phyloP scores from a whole-genome alignment of 106 monocot species.

The Chionographis japonica region DNA sequence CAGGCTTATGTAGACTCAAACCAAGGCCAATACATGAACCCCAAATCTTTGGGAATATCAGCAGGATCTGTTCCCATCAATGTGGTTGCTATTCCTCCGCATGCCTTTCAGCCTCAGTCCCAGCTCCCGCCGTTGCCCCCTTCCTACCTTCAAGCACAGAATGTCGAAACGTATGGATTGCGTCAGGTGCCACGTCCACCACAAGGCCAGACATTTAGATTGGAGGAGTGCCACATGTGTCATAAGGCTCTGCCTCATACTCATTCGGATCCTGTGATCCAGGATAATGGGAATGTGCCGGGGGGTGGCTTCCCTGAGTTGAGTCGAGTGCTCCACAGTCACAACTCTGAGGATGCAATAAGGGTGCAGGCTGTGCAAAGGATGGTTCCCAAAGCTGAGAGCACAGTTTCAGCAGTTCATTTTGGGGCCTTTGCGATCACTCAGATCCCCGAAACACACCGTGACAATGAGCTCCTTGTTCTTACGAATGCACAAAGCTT shows the following conservation, averaged over 20 bases:
- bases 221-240: constrained; percentile 48
- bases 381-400: constrained; percentile 8
- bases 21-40: constrained; percentile 12
- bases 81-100: not conserved
- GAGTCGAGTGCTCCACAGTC: too few relatives aligned
- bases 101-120: too few relatives aligned
- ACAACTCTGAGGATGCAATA: too few relatives aligned
- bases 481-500: constrained; percentile 8
- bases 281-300: too few relatives aligned
- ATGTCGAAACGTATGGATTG: constrained; percentile 6
- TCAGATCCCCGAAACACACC: constrained; percentile 10
- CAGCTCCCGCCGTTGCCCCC: not conserved
- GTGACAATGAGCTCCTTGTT: constrained; percentile 11
- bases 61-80: not conserved
- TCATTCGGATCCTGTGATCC: constrained; percentile 46
- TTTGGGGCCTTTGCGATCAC: constrained; percentile 12
- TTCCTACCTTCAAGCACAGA: constrained; percentile 3
- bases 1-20: constrained; percentile 3
- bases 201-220: constrained; percentile 18
- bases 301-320: too few relatives aligned
- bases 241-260: constrained; percentile 43
- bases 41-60: constrained; percentile 5
- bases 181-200: not conserved
- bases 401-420: not conserved
- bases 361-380: not conserved